Conservation (phyloP, 805 yeast genomes). For the Yueomyces sp. region DNA sequence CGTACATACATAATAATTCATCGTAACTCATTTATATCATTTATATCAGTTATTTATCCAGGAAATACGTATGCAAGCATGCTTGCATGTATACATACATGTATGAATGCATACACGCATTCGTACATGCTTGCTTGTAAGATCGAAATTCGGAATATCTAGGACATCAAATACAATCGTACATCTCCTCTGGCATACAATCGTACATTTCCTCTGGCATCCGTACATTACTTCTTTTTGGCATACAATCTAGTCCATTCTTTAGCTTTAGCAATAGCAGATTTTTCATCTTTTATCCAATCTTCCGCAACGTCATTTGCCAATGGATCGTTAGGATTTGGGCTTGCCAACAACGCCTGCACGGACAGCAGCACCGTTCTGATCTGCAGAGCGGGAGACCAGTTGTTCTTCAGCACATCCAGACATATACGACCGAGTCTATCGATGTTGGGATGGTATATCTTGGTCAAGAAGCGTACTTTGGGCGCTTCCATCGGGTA, state of each 20-base stretch:
- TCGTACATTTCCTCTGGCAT: too few relatives aligned
- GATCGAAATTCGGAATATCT: too few relatives aligned
- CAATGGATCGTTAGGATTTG: conserved; percentile 95
- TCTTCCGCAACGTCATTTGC: conserved; percentile 97
- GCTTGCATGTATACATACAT: too few relatives aligned
- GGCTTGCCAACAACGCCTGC: conserved; percentile 89
- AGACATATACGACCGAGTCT: conserved; percentile 89
- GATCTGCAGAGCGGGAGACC: conserved; percentile 97
- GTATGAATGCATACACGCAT: too few relatives aligned
- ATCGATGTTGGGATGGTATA: conserved; percentile 95
- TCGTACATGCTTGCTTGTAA: too few relatives aligned
- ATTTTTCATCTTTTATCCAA: conserved; percentile 77
- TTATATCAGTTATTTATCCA: too few relatives aligned
- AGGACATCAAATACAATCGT: too few relatives aligned
- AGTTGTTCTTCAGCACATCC: conserved; percentile 85
- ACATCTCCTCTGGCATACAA: too few relatives aligned
- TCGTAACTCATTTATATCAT: too few relatives aligned
- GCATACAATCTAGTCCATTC: conserved; percentile 31
- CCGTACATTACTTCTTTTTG: conserved; percentile 2
- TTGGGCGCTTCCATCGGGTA: conserved; percentile 98
- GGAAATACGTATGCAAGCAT: too few relatives aligned
- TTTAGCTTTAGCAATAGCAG: conserved; percentile 68
- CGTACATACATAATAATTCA: too few relatives aligned
- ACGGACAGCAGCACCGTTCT: conserved; percentile 82
- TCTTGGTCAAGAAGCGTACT: conserved; percentile 83